Evolutionary conservation across 78 protist genomes (phyloP).

Genomic region (Andalucia godoyi): DNA sequence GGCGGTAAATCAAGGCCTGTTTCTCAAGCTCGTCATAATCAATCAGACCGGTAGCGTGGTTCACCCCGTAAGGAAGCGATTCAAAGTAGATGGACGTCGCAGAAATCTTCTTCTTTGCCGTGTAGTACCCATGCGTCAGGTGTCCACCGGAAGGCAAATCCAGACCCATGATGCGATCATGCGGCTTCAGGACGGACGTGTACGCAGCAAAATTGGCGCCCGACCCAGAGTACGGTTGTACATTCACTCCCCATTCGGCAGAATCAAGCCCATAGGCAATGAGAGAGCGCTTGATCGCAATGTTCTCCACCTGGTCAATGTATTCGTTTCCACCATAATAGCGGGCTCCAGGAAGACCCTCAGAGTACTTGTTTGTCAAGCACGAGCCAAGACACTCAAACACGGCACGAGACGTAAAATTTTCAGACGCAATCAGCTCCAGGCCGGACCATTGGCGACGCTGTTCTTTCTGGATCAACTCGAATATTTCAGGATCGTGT

Average conservation of each 20-base stretch:
- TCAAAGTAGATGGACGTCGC: slow-evolving; percentile 94
- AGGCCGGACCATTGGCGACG: slow-evolving; percentile 88
- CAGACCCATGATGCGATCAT: slow-evolving; percentile 97
- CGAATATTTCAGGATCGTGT: slow-evolving; percentile 77
- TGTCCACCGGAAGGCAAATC: slow-evolving; percentile 98
- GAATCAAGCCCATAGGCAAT: slow-evolving; percentile 74
- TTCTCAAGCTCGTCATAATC: slow-evolving; percentile 90
- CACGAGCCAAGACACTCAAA: slow-evolving; percentile 92
- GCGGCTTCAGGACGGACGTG: slow-evolving; percentile 88
- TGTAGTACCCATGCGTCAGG: slow-evolving; percentile 64
- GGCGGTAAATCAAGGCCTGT: slow-evolving; percentile 81
- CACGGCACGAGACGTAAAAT: slow-evolving; percentile 92
- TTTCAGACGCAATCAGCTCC: slow-evolving; percentile 92
- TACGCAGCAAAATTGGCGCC: slow-evolving; percentile 93
- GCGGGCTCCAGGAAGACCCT: slow-evolving; percentile 92
- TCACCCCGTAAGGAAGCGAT: slow-evolving; percentile 91
- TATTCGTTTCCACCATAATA: slow-evolving; percentile 96
- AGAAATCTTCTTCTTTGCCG: slow-evolving; percentile 79
- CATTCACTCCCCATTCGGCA: slow-evolving; percentile 97
- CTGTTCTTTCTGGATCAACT: slow-evolving; percentile 79
- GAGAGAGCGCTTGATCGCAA: slow-evolving; percentile 87
- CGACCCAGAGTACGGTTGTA: slow-evolving; percentile 88
- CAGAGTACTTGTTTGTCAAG: slow-evolving; percentile 98
- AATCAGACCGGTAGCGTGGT: slow-evolving; percentile 83
- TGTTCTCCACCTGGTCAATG: slow-evolving; percentile 79